phyloP scores from a whole-genome alignment of 2,329 filamentous ascomycete genomes.

The Fusarium phyllophilum region DNA sequence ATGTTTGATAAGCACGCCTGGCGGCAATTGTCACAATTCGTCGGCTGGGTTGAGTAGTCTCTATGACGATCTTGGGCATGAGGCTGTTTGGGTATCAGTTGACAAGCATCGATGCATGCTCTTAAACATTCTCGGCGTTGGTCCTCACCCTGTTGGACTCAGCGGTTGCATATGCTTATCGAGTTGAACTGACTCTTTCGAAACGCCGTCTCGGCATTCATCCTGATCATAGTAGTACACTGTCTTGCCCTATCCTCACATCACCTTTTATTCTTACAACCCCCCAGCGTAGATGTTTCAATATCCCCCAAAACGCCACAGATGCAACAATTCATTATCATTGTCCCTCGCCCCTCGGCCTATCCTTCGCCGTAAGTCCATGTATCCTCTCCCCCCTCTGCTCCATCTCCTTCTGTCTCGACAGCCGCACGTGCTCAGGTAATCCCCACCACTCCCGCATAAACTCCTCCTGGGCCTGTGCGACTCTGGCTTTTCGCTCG shows the following conservation, averaged over 20 bases:
- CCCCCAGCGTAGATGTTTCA: constrained; percentile 37
- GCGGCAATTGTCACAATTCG: constrained; percentile 20
- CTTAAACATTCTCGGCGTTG: constrained; percentile 2
- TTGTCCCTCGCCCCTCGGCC: constrained; percentile 27
- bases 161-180: not conserved
- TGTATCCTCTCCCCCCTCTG: constrained; percentile 64
- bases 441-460: constrained; percentile 75
- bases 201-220: not conserved
- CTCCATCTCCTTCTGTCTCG: constrained; percentile 59
- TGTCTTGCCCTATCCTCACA: not conserved
- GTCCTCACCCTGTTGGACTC: not conserved
- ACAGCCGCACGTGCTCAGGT: constrained; percentile 64
- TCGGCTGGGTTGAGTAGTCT: constrained; percentile 7
- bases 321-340: constrained; percentile 33
- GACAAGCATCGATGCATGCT: constrained; percentile 13
- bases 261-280: constrained; percentile 32
- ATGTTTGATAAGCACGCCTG: constrained; percentile 5
- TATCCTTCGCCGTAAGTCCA: constrained; percentile 56
- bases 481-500: constrained; percentile 70
- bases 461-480: constrained; percentile 71
- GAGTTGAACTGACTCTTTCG: not conserved
- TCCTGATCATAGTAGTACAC: constrained; percentile 2
- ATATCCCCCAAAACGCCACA: constrained; percentile 36
- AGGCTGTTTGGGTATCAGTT: constrained; percentile 10
- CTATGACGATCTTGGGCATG: not conserved